phyloP scores from a whole-genome alignment of 176 grass and related monocot species.

The Triticum dicoccoides region DNA sequence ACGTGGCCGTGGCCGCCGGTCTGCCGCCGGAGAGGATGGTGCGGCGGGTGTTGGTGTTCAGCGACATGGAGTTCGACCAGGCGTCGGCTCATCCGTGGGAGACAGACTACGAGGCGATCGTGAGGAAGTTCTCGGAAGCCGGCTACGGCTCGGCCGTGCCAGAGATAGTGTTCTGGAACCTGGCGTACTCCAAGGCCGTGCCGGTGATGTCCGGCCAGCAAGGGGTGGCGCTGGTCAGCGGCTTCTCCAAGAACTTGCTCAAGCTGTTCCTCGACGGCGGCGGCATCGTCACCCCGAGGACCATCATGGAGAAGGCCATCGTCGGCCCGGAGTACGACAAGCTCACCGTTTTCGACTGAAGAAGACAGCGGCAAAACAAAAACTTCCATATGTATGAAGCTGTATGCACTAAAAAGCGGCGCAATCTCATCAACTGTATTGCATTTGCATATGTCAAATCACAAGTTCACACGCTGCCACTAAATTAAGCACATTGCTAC shows the following conservation, averaged over 20 bases:
- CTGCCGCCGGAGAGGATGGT: conserved; percentile 48
- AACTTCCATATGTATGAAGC: not conserved
- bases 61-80: conserved; percentile 66
- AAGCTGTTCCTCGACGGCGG: conserved; percentile 9
- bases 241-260: conserved; percentile 1
- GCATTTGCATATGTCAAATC: not conserved
- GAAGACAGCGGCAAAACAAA: not conserved
- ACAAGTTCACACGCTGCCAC: not conserved
- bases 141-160: not conserved
- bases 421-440: not conserved
- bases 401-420: not conserved
- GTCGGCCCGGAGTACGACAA: not conserved
- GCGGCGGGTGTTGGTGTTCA: conserved; percentile 54
- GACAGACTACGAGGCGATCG: conserved; percentile 62
- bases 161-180: not conserved
- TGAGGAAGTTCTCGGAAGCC: conserved; percentile 37
- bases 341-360: not conserved
- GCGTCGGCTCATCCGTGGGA: conserved; percentile 41
- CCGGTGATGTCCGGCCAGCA: conserved; percentile 2
- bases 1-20: conserved; percentile 23
- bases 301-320: conserved; percentile 1
- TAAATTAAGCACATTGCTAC: not conserved
- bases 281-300: conserved; percentile 2
- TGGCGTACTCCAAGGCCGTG: not conserved
- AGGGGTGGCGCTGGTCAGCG: not conserved